Percentiles rank a stretch among this genome's conserved stretches.
These are phyloP conservation scores for Coemansia sp. DNA, from an alignment of 192 early-diverging fungal species.

Conservation along the genomic window DNA sequence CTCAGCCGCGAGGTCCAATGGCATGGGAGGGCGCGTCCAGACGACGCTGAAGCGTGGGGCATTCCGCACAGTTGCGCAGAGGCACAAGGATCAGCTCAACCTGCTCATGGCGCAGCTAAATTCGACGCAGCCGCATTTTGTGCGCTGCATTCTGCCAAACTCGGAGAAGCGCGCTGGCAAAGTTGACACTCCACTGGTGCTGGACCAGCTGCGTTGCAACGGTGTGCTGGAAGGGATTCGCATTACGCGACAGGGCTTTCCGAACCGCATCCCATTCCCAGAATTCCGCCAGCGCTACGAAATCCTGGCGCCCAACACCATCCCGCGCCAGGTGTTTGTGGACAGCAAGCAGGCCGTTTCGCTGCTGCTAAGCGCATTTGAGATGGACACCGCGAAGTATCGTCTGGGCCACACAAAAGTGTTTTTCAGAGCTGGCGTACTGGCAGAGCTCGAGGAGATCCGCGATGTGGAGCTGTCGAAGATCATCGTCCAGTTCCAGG, in stretches of 20 bases:
- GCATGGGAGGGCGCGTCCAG: constrained; percentile 21
- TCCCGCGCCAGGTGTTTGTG: constrained; percentile 80
- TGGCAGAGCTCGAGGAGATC: constrained; percentile 91
- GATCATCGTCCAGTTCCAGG: constrained; percentile 84
- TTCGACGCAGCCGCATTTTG: constrained; percentile 94
- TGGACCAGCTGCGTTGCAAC: constrained; percentile 94
- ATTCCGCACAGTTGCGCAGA: constrained; percentile 91
- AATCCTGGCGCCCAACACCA: constrained; percentile 75
- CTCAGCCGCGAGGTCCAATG: not conserved
- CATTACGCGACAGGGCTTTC: constrained; percentile 93
- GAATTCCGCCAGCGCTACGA: constrained; percentile 96
- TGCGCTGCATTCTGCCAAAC: constrained; percentile 97
- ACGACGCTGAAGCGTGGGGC: constrained; percentile 73
- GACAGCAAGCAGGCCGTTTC: constrained; percentile 86
- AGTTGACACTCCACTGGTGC: constrained; percentile 78
- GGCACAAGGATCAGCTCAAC: constrained; percentile 92
- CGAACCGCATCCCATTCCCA: constrained; percentile 86
- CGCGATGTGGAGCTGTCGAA: constrained; percentile 81
- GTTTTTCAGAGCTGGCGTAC: constrained; percentile 93
- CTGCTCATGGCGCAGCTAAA: constrained; percentile 88
- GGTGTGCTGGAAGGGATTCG: constrained; percentile 97
- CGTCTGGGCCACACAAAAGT: constrained; percentile 92
- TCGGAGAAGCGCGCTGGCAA: constrained; percentile 83
- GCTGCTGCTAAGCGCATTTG: constrained; percentile 70
- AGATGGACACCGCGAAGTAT: constrained; percentile 79